A percentile compares a stretch with the other conserved stretches of the same genome.
Evolutionary conservation across 2,329 filamentous ascomycete species (phyloP).

Genomic region (Thielaviopsis ethacetica): DNA sequence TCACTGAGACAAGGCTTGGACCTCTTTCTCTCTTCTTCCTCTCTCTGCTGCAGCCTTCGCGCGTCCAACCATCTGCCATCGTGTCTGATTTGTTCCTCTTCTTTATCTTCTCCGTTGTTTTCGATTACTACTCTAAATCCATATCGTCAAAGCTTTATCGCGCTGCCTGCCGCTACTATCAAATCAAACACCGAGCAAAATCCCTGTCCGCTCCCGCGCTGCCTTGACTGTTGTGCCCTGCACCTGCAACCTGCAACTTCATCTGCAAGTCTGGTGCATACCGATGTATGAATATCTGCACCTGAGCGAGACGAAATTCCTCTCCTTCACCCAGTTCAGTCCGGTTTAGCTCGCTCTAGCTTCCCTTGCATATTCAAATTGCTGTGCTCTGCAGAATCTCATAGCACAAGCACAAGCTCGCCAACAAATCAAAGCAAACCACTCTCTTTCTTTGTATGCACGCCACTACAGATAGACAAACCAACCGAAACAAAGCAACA

Average conservation of each 20-base stretch:
- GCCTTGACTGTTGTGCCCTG: not conserved
- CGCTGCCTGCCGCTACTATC: not conserved
- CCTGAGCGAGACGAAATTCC: not conserved
- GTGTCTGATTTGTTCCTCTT: not conserved
- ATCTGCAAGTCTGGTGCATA: not conserved
- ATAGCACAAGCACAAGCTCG: not conserved
- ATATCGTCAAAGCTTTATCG: not conserved
- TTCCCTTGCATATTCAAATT: not conserved
- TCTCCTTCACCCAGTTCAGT: not conserved
- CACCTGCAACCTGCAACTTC: not conserved
- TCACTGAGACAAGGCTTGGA: not conserved
- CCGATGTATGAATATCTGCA: not conserved
- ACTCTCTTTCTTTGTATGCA: not conserved
- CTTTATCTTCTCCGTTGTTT: not conserved
- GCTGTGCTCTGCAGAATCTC: not conserved
- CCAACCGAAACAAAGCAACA: no score
- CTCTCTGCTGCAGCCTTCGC: conserved; percentile 1
- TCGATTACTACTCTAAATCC: not conserved
- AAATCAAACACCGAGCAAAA: not conserved
- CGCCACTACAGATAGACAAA: no score
- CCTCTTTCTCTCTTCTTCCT: not conserved
- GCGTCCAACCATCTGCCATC: conserved; percentile 6
- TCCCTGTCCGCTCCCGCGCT: not conserved
- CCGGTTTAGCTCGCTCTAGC: not conserved
- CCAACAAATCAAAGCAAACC: not conserved